Evolutionary conservation across 2,329 filamentous ascomycete species (phyloP).

Genomic region (Hypoxylon rubiginosum): DNA sequence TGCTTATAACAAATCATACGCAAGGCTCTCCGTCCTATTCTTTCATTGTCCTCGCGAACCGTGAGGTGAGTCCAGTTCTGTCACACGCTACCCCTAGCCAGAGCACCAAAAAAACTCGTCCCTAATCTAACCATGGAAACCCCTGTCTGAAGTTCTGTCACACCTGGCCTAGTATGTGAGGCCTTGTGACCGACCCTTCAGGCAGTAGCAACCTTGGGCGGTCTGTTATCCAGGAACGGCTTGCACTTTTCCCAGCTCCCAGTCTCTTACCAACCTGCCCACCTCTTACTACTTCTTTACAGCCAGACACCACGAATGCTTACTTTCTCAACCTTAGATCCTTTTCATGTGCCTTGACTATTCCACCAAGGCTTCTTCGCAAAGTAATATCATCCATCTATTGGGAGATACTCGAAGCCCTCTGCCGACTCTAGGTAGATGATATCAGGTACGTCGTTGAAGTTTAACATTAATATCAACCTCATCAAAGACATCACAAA

Average conservation of each 20-base stretch:
- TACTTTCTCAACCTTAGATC: background rate
- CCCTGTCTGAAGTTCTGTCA: background rate
- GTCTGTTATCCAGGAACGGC: background rate
- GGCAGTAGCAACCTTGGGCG: background rate
- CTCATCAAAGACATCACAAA: background rate
- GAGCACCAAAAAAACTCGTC: background rate
- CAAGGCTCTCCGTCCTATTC: background rate
- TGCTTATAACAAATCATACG: background rate
- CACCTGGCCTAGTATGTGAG: background rate
- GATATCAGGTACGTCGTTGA: background rate
- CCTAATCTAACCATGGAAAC: background rate
- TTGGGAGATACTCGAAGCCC: background rate
- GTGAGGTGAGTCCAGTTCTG: background rate
- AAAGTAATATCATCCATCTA: background rate
- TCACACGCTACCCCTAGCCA: background rate
- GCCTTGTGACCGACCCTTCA: background rate
- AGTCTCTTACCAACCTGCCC: background rate
- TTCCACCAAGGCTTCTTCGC: background rate
- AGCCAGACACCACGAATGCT: no score
- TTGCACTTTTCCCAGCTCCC: background rate
- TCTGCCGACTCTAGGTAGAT: background rate
- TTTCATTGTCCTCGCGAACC: background rate
- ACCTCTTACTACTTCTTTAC: no score
- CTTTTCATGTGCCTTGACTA: background rate
- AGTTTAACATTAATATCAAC: background rate